These are phyloP conservation scores for Amylocystis lapponica DNA, from an alignment of 768 basidiomycete species.

Conservation along the genomic window DNA sequence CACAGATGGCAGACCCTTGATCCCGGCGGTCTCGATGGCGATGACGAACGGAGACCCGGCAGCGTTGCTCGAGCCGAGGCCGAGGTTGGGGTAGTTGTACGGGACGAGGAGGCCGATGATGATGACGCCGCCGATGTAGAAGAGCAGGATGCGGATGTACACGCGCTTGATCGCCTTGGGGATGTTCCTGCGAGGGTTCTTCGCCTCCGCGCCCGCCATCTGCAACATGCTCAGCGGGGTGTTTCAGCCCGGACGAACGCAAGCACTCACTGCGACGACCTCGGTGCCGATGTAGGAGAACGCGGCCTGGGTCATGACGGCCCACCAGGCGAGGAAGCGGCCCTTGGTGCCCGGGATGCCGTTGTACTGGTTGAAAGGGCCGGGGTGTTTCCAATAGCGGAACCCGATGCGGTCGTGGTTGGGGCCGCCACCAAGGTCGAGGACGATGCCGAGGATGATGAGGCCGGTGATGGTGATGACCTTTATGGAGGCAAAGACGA, in stretches of 20 bases:
- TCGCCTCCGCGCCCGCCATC: constrained; percentile 44
- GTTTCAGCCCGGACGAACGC: background rate
- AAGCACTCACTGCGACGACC: constrained; percentile 33
- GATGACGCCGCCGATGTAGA: constrained; percentile 37
- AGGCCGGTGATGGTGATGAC: constrained; percentile 41
- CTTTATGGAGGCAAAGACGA: constrained; percentile 50
- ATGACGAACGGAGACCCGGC: constrained; percentile 53
- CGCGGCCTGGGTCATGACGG: constrained; percentile 52
- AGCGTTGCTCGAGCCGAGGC: constrained; percentile 33
- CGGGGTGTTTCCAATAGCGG: constrained; percentile 47
- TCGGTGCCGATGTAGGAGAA: constrained; percentile 60
- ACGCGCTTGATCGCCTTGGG: constrained; percentile 38
- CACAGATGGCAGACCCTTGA: constrained; percentile 49
- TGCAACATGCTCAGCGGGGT: constrained; percentile 3
- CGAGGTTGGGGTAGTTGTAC: constrained; percentile 37
- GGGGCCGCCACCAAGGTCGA: constrained; percentile 54
- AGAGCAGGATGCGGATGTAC: constrained; percentile 47
- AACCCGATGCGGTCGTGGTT: constrained; percentile 47
- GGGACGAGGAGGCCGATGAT: constrained; percentile 46
- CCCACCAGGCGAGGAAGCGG: constrained; percentile 45
- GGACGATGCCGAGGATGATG: constrained; percentile 43
- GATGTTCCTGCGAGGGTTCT: constrained; percentile 42
- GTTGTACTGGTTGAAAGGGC: constrained; percentile 45
- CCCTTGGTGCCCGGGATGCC: constrained; percentile 39
- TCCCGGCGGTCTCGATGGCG: constrained; percentile 49